These are phyloP conservation scores for Boletus sp. DNA, from an alignment of 768 basidiomycete species.

Conservation along the genomic window DNA sequence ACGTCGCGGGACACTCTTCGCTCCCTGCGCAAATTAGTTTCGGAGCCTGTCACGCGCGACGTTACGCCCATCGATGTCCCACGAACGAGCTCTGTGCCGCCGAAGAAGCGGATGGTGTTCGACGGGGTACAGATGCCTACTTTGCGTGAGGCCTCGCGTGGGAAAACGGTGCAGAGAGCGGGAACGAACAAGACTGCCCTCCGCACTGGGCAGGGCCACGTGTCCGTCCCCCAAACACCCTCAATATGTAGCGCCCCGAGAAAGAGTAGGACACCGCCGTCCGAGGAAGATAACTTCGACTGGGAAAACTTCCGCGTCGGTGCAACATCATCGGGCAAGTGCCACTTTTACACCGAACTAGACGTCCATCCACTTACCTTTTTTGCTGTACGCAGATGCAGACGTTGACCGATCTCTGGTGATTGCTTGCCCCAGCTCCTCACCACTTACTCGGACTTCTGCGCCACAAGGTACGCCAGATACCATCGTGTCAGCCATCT, in stretches of 20 bases:
- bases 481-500: not conserved
- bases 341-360: not conserved
- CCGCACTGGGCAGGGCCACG: not conserved
- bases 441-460: not conserved
- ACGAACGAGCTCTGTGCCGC: slow-evolving; percentile 26
- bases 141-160: slow-evolving; percentile 14
- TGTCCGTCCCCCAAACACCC: not conserved
- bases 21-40: slow-evolving; percentile 19
- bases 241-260: not conserved
- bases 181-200: not conserved
- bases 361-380: not conserved
- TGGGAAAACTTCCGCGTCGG: slow-evolving; percentile 31
- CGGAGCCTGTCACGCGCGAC: slow-evolving; percentile 30
- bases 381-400: slow-evolving; percentile 11
- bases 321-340: slow-evolving; percentile 22
- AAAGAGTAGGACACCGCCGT: not conserved
- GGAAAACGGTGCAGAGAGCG: slow-evolving; percentile 1
- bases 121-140: slow-evolving; percentile 33
- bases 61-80: slow-evolving; percentile 18
- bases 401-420: slow-evolving; percentile 24
- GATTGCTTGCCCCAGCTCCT: slow-evolving; percentile 8
- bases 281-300: slow-evolving; percentile 27
- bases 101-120: slow-evolving; percentile 22
- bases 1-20: slow-evolving; percentile 11
- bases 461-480: slow-evolving; percentile 10